phyloP scores from a whole-genome alignment of 2,329 filamentous ascomycete species.

The Pyricularia grisea region DNA sequence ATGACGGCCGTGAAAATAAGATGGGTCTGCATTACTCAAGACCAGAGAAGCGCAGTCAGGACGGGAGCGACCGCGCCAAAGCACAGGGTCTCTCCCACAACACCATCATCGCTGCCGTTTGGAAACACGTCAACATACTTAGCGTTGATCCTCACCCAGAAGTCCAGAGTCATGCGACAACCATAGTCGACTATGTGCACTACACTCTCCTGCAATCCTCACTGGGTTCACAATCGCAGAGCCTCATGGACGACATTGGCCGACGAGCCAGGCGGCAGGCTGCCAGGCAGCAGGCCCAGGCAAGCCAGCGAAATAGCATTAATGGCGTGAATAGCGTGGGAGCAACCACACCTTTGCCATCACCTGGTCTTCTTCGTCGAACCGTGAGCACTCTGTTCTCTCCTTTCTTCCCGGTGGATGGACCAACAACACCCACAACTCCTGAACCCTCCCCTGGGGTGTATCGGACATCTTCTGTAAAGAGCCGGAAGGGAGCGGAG shows the following conservation, averaged over 20 bases:
- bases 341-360: constrained; percentile 34
- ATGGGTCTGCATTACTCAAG: constrained; percentile 55
- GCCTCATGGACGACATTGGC: constrained; percentile 65
- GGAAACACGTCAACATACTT: constrained; percentile 86
- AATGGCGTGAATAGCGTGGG: constrained; percentile 25
- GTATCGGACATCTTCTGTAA: constrained; percentile 26
- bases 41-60: constrained; percentile 42
- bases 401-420: constrained; percentile 41
- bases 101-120: constrained; percentile 85
- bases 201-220: constrained; percentile 68
- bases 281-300: constrained; percentile 30
- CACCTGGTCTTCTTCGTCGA: constrained; percentile 50
- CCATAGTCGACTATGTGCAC: constrained; percentile 82
- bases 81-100: constrained; percentile 64
- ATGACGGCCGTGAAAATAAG: constrained; percentile 49
- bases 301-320: constrained; percentile 32
- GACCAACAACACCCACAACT: constrained; percentile 21
- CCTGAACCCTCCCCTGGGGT: constrained; percentile 23
- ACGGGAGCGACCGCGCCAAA: constrained; percentile 47
- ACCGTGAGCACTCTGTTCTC: constrained; percentile 56
- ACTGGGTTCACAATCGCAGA: constrained; percentile 60
- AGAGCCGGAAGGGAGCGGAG: constrained; percentile 26
- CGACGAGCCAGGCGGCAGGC: constrained; percentile 37
- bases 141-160: constrained; percentile 93
- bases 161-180: constrained; percentile 73